phyloP scores from a whole-genome alignment of 352 stramenopile genomes.

The Saprolegnia parasitica region DNA sequence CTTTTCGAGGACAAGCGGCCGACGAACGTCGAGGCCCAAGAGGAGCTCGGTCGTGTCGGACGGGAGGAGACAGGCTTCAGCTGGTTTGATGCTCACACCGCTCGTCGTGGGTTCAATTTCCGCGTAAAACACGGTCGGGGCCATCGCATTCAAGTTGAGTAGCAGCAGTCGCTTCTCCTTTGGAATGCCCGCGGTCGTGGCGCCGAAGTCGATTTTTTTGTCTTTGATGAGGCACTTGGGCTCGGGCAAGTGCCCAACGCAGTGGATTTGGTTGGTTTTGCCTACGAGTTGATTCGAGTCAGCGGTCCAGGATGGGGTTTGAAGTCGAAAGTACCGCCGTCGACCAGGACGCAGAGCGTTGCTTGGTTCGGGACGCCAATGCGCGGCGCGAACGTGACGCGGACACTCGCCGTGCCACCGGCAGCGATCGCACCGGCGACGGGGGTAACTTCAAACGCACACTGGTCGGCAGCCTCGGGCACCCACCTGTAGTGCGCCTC shows the following conservation, averaged over 20 bases:
- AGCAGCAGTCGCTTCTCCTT: slow-evolving; percentile 42
- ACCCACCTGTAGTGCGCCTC: slow-evolving; percentile 82
- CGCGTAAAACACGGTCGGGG: slow-evolving; percentile 48
- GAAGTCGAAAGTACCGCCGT: slow-evolving; percentile 6
- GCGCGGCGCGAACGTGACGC: slow-evolving; percentile 40
- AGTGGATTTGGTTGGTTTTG: slow-evolving; percentile 41
- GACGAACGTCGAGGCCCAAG: slow-evolving; percentile 51
- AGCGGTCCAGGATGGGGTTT: too few relatives aligned
- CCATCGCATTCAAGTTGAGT: slow-evolving; percentile 34
- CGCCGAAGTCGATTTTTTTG: slow-evolving; percentile 79
- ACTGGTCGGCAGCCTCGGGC: slow-evolving; percentile 4
- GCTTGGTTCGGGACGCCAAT: slow-evolving; percentile 33
- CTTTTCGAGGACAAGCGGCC: slow-evolving; percentile 44
- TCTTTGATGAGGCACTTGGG: slow-evolving; percentile 53
- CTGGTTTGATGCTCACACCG: slow-evolving; percentile 44
- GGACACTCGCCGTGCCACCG: slow-evolving; percentile 31
- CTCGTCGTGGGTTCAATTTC: slow-evolving; percentile 47
- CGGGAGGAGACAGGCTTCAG: slow-evolving; percentile 39
- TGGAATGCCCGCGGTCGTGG: slow-evolving; percentile 70
- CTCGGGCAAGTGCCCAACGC: slow-evolving; percentile 49
- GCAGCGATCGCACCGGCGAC: slow-evolving; percentile 40
- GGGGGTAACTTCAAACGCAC: slow-evolving; percentile 43
- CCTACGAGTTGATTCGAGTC: slow-evolving; percentile 31
- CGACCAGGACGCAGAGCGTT: slow-evolving; percentile 11
- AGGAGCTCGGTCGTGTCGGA: slow-evolving; percentile 54